Percentiles rank a stretch among this genome's conserved stretches.
These are phyloP conservation scores for Auricularia auricula-judae DNA, from an alignment of 768 basidiomycete species.

Conservation along the genomic window DNA sequence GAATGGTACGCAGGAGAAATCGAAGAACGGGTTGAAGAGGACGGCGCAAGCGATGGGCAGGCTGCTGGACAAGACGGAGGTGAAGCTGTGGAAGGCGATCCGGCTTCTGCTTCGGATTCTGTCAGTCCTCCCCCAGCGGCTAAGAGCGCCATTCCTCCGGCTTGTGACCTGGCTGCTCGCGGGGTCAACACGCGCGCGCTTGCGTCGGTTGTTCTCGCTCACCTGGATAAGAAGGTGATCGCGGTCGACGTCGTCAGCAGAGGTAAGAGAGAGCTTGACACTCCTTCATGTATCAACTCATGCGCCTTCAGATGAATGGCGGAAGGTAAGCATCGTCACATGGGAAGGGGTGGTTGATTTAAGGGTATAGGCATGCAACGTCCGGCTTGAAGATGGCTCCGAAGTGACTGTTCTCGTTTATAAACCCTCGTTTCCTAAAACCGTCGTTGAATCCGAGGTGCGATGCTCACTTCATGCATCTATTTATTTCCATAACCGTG, in stretches of 20 bases:
- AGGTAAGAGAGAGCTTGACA: slow-evolving; percentile 11
- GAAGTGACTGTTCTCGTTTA: slow-evolving; percentile 13
- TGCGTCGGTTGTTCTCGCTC: slow-evolving; percentile 10
- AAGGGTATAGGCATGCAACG: slow-evolving; percentile 12
- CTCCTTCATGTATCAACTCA: slow-evolving; percentile 5
- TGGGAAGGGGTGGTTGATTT: slow-evolving; percentile 1
- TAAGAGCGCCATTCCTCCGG: not conserved
- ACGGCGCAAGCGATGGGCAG: not conserved
- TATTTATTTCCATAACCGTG: slow-evolving; percentile 11
- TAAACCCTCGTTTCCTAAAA: slow-evolving; percentile 2
- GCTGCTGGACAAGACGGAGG: not conserved
- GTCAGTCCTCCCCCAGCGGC: not conserved
- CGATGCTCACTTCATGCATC: not conserved
- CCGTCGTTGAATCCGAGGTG: slow-evolving; percentile 9
- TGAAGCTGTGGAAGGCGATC: not conserved
- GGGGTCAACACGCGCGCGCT: slow-evolving; percentile 5
- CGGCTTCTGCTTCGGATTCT: not conserved
- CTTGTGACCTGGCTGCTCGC: not conserved
- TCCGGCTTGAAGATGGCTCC: slow-evolving; percentile 13
- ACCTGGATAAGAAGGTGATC: slow-evolving; percentile 9
- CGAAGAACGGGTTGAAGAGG: not conserved
- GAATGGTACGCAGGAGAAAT: not conserved
- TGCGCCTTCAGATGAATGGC: not conserved
- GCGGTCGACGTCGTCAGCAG: slow-evolving; percentile 15
- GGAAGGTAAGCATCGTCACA: slow-evolving; percentile 2